Evolutionary conservation across 2,329 filamentous ascomycete species (phyloP).

Genomic region (Lachnellula hyalina): DNA sequence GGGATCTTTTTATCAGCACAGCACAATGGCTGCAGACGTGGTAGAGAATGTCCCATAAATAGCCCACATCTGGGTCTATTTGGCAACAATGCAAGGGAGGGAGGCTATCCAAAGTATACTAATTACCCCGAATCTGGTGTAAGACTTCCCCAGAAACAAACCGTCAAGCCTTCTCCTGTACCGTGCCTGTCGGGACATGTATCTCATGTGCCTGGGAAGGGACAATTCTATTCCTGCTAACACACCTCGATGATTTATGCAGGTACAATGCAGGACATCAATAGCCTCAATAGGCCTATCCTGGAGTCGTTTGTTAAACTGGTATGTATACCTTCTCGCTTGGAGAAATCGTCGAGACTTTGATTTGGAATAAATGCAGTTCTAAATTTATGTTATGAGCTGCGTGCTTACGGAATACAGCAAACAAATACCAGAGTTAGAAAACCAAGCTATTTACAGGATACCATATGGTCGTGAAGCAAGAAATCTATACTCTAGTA

Average conservation of each 20-base stretch:
- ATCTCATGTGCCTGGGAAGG: background rate
- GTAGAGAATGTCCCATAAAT: slow-evolving; percentile 14
- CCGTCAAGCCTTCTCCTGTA: background rate
- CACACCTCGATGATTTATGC: background rate
- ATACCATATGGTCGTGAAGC: too few species aligned
- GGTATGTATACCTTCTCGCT: too few species aligned
- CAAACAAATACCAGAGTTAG: too few species aligned
- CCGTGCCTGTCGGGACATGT: background rate
- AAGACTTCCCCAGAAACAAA: slow-evolving; percentile 1
- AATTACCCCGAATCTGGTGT: slow-evolving; percentile 12
- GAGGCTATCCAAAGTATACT: background rate
- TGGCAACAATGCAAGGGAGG: slow-evolving; percentile 3
- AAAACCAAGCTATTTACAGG: too few species aligned
- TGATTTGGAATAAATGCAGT: too few species aligned
- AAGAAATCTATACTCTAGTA: too few species aligned
- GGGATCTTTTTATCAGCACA: background rate
- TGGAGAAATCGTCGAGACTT: too few species aligned
- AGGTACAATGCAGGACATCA: slow-evolving; percentile 1
- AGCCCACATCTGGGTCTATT: slow-evolving; percentile 21
- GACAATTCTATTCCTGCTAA: background rate
- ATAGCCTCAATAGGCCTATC: slow-evolving; percentile 3
- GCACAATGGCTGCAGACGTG: background rate
- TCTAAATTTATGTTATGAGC: too few species aligned
- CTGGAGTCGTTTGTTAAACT: background rate
- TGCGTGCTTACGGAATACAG: too few species aligned